Conservation (phyloP, 2,329 filamentous ascomycete genomes). For the Ophioceras dolichostomum region DNA sequence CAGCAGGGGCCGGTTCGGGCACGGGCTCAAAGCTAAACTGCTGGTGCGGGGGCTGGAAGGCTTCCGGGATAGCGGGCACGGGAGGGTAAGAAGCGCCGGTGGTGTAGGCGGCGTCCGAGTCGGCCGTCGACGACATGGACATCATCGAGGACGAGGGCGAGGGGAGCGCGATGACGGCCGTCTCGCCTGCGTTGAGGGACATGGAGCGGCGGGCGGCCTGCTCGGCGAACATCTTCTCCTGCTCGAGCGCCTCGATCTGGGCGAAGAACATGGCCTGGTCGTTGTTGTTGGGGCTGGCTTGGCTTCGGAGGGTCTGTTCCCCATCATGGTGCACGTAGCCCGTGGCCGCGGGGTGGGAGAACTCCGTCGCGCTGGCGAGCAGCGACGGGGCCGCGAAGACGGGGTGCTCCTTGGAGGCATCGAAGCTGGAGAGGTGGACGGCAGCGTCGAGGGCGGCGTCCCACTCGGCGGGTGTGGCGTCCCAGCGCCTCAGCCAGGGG, state of each 20-base stretch:
- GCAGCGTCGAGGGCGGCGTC: conserved; percentile 18
- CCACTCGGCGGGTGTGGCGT: conserved; percentile 7
- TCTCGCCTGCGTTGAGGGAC: background rate
- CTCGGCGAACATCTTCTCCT: conserved; percentile 16
- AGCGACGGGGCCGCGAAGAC: conserved; percentile 16
- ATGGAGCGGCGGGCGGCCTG: conserved; percentile 9
- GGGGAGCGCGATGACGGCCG: background rate
- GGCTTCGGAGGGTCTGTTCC: background rate
- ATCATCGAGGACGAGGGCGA: conserved; percentile 21
- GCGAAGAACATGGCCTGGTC: conserved; percentile 11
- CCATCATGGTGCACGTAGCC: conserved; percentile 15
- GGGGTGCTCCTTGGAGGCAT: conserved; percentile 18
- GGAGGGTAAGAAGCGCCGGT: no score
- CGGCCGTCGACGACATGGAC: no score
- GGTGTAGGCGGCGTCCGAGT: no score
- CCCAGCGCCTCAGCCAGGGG: conserved; percentile 1
- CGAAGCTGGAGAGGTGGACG: conserved; percentile 17
- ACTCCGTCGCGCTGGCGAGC: conserved; percentile 10
- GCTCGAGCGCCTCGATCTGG: conserved; percentile 19
- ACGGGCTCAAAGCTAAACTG: no score
- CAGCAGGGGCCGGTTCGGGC: no score
- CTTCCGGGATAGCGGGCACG: no score
- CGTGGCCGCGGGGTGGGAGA: conserved; percentile 17
- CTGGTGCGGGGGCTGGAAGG: no score
- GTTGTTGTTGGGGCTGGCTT: background rate